Conservation (phyloP, 441 rosid genomes). For the Manihot esculenta region DNA sequence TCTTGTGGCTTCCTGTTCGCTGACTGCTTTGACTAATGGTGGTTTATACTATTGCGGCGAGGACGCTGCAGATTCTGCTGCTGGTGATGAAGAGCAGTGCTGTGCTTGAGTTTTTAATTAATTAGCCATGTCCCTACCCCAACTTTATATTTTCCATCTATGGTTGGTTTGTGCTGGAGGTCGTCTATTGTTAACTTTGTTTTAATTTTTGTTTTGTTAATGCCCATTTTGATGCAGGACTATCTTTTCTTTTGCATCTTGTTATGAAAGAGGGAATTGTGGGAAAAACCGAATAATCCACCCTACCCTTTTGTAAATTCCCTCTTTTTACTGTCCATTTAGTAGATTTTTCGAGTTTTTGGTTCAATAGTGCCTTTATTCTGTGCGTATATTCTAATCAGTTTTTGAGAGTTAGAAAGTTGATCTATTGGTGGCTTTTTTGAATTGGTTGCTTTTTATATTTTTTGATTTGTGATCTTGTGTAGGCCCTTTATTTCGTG, state of each 20-base stretch:
- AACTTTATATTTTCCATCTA: background rate
- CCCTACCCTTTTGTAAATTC: conserved; percentile 26
- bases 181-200: conserved; percentile 6
- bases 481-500: conserved; percentile 27
- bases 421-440: background rate
- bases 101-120: conserved; percentile 42
- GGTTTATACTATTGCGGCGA: conserved; percentile 58
- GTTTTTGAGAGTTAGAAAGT: background rate
- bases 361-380: background rate
- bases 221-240: conserved; percentile 9
- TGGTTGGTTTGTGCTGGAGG: conserved; percentile 28
- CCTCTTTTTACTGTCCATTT: conserved; percentile 11
- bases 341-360: conserved; percentile 19
- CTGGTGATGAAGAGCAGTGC: conserved; percentile 68
- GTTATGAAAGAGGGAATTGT: conserved; percentile 25
- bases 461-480: conserved; percentile 16
- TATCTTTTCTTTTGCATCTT: conserved; percentile 29
- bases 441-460: background rate
- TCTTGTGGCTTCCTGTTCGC: conserved; percentile 57
- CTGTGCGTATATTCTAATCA: conserved; percentile 19
- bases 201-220: conserved; percentile 3
- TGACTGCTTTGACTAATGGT: conserved; percentile 55
- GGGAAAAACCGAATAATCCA: conserved; percentile 36
- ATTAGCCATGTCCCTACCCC: background rate
- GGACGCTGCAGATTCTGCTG: conserved; percentile 42